Conservation (phyloP, 2,329 filamentous ascomycete genomes). For the Penicillium sp. region DNA sequence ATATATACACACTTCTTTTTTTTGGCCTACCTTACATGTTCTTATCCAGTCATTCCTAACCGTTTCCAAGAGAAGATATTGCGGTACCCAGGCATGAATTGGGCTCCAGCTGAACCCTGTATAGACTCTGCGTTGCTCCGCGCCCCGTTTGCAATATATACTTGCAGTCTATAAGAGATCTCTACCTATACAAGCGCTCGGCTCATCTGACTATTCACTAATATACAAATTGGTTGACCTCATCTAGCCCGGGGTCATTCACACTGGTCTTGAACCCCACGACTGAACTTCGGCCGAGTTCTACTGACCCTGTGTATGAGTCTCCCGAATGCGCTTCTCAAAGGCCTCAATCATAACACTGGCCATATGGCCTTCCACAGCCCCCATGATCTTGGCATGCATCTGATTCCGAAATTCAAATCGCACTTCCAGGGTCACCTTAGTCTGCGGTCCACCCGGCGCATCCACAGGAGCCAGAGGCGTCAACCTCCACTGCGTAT, state of each 20-base stretch:
- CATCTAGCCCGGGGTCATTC: no score
- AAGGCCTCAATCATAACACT: constrained; percentile 90
- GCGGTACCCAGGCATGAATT: no score
- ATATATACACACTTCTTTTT: constrained; percentile 19
- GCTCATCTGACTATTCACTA: no score
- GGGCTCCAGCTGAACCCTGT: no score
- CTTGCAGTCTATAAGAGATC: no score
- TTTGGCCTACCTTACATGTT: constrained; percentile 5
- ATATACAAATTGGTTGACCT: no score
- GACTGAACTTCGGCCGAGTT: not conserved
- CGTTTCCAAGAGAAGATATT: no score
- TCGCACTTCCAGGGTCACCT: constrained; percentile 68
- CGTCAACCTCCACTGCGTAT: constrained; percentile 40
- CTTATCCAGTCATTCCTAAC: not conserved
- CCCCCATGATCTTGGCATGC: constrained; percentile 73
- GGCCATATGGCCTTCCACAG: constrained; percentile 77
- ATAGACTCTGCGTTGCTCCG: no score
- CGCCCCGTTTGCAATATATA: no score
- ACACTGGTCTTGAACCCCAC: no score
- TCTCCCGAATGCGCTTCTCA: constrained; percentile 65
- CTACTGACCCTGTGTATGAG: constrained; percentile 37
- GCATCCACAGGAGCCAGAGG: constrained; percentile 27
- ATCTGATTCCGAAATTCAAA: constrained; percentile 87
- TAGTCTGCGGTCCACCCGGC: constrained; percentile 49
- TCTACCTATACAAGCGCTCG: no score